phyloP scores from a whole-genome alignment of 148 eudicot species.

The Fagopyrum esculentum region DNA sequence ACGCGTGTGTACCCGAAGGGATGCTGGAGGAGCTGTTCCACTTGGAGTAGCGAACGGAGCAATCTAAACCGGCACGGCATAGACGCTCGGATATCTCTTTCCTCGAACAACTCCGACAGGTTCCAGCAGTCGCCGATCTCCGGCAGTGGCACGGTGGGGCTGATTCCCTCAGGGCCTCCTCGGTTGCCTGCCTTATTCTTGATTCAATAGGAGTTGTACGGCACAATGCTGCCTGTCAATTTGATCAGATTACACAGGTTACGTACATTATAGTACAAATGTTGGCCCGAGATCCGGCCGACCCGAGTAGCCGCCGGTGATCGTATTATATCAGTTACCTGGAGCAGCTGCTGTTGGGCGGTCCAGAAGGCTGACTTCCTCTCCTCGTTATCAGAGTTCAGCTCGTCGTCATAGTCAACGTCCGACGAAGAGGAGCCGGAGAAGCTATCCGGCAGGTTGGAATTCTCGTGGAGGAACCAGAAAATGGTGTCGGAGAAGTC shows the following conservation, averaged over 20 bases:
- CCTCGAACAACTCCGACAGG: slow-evolving; percentile 21
- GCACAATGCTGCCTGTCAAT: slow-evolving; percentile 19
- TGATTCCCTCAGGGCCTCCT: slow-evolving; percentile 20
- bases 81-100: slow-evolving; percentile 19
- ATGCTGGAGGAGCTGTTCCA: slow-evolving; percentile 27
- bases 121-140: background rate
- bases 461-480: slow-evolving; percentile 24
- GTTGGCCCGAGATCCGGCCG: background rate
- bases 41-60: slow-evolving; percentile 25
- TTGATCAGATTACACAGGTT: background rate
- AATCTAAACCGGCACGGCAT: slow-evolving; percentile 19
- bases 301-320: too few relatives aligned
- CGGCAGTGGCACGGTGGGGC: slow-evolving; percentile 10
- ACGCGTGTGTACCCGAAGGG: slow-evolving; percentile 11
- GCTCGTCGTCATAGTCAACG: background rate
- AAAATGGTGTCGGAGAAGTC: slow-evolving; percentile 20
- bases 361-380: slow-evolving; percentile 25
- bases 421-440: background rate
- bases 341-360: slow-evolving; percentile 18
- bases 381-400: slow-evolving; percentile 11
- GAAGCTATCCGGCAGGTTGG: background rate
- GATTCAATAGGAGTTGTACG: slow-evolving; percentile 24
- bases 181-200: slow-evolving; percentile 23
- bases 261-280: background rate
- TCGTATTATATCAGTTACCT: background rate